Evolutionary conservation across 2,329 filamentous ascomycete genomes (phyloP).

Genomic region (Arthrinium phaeospermum): DNA sequence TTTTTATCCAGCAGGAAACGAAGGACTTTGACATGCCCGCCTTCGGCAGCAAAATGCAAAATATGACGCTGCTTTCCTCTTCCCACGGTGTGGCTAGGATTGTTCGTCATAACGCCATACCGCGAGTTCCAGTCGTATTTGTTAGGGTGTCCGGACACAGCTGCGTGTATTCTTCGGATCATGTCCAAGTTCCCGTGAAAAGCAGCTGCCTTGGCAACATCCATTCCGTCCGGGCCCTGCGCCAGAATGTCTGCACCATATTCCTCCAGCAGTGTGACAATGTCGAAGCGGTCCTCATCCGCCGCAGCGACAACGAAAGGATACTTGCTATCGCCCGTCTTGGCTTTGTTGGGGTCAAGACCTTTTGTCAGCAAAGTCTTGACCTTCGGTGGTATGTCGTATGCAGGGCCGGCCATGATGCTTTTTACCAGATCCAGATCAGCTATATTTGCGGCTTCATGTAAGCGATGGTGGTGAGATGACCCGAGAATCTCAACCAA

Average conservation of each 20-base stretch:
- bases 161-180: not conserved
- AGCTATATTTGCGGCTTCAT: not conserved
- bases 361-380: not conserved
- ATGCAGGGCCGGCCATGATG: not conserved
- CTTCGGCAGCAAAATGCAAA: no score
- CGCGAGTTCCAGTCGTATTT: no score
- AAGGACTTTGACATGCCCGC: no score
- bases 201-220: not conserved
- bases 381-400: not conserved
- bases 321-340: not conserved
- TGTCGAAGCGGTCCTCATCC: not conserved
- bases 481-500: no score
- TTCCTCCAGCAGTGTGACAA: not conserved
- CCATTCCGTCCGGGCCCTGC: not conserved
- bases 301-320: not conserved
- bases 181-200: not conserved
- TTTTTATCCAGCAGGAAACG: no score
- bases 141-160: no score
- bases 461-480: not conserved
- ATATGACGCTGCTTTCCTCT: no score
- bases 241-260: not conserved
- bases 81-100: no score
- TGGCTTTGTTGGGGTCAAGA: not conserved
- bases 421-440: not conserved
- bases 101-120: no score